These are phyloP conservation scores for Nemania sp. DNA, from an alignment of 2,329 filamentous ascomycete species.

Conservation along the genomic window DNA sequence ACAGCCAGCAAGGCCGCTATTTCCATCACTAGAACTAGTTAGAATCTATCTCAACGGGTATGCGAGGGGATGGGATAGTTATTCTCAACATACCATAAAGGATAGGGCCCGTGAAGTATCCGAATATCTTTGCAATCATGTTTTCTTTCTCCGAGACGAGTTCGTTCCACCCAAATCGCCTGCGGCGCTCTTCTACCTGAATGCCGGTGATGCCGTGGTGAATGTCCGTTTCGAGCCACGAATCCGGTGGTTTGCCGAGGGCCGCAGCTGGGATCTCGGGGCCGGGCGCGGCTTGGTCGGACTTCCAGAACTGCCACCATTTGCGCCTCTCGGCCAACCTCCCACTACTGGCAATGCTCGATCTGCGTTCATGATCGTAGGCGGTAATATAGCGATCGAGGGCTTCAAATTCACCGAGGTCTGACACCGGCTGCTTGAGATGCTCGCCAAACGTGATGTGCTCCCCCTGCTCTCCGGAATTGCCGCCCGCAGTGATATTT, in stretches of 20 bases:
- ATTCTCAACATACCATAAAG: conserved; percentile 64
- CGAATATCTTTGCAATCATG: conserved; percentile 70
- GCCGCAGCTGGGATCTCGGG: conserved; percentile 43
- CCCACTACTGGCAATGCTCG: conserved; percentile 29
- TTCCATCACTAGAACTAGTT: conserved; percentile 68
- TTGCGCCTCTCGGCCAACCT: conserved; percentile 50
- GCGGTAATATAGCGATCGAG: conserved; percentile 43
- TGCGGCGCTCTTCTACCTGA: conserved; percentile 65
- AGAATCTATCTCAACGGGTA: neutral
- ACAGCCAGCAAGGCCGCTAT: conserved; percentile 73
- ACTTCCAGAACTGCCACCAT: conserved; percentile 64
- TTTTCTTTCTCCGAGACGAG: conserved; percentile 72
- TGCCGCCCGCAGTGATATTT: neutral
- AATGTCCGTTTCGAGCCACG: conserved; percentile 70
- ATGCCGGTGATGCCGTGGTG: conserved; percentile 58
- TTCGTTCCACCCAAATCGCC: conserved; percentile 70
- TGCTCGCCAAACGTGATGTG: conserved; percentile 36
- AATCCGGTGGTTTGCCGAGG: conserved; percentile 57
- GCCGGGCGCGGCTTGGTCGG: conserved; percentile 42
- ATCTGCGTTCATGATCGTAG: conserved; percentile 37
- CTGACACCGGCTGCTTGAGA: conserved; percentile 21
- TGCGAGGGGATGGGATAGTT: conserved; percentile 33
- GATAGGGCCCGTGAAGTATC: conserved; percentile 75
- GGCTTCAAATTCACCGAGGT: conserved; percentile 41
- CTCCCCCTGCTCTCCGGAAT: neutral